Percentiles rank a stretch among this genome's conserved stretches.
Conservation (phyloP, 495 filamentous ascomycete genomes). For the Polyplosphaeria fusca region DNA sequence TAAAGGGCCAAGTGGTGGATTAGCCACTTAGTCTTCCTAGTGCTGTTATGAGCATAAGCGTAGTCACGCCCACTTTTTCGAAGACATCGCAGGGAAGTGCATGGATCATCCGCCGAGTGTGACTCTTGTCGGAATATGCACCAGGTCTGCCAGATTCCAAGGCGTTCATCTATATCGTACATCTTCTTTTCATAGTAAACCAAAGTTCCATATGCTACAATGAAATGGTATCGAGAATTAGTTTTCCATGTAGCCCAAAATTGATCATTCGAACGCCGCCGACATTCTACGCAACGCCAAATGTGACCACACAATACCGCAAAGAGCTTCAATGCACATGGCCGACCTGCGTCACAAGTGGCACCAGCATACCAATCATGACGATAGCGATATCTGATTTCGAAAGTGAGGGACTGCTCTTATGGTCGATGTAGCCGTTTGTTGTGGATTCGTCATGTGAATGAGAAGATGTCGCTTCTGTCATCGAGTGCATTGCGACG, state of each 20-base stretch:
- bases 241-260: neutral
- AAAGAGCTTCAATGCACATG: conserved; percentile 65
- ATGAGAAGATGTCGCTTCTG: conserved; percentile 62
- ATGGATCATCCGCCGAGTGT: no score
- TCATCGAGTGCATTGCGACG: conserved; percentile 98
- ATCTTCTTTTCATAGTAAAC: neutral
- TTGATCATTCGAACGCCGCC: no score
- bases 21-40: no score
- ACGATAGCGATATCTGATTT: conserved; percentile 66
- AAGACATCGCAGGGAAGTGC: no score
- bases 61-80: no score
- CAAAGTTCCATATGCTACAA: neutral
- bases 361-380: conserved; percentile 85
- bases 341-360: conserved; percentile 83
- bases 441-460: conserved; percentile 49
- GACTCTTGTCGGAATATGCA: no score
- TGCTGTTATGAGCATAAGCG: no score
- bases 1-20: no score
- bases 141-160: no score
- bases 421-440: conserved; percentile 65
- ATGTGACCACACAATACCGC: neutral
- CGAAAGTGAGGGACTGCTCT: neutral
- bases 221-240: neutral
- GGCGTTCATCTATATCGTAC: no score
- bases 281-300: neutral